A percentile compares a stretch with the other conserved stretches of the same genome.
These are phyloP conservation scores for Marchantia paleacea DNA, from an alignment of 225 moss, liverwort and hornwort genomes.

Conservation along the genomic window DNA sequence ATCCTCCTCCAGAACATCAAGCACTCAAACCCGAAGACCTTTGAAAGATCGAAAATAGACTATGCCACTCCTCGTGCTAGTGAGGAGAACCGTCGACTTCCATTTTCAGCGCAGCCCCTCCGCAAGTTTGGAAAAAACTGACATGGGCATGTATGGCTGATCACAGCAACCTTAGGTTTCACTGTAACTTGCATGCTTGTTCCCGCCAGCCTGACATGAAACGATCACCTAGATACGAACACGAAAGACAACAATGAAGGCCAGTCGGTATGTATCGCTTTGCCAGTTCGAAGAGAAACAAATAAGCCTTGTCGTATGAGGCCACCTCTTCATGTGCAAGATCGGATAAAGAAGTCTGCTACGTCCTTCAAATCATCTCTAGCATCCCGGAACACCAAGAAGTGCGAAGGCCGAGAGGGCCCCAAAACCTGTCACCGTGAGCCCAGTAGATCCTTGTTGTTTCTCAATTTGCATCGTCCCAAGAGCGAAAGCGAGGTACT, in stretches of 20 bases:
- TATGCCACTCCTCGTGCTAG: neutral
- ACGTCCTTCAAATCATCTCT: neutral
- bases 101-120: neutral
- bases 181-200: neutral
- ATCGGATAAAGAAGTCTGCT: neutral
- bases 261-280: neutral
- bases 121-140: neutral
- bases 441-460: neutral
- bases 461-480: constrained; percentile 9
- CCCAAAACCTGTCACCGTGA: neutral
- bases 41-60: neutral
- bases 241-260: neutral
- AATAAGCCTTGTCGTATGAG: neutral
- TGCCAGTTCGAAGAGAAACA: neutral
- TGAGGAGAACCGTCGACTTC: neutral
- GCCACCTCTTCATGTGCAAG: neutral
- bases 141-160: neutral
- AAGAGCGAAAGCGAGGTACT: neutral
- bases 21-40: too few species aligned
- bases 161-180: constrained; percentile 1
- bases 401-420: neutral
- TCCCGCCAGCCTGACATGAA: neutral
- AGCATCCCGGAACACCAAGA: neutral
- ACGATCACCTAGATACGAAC: neutral
- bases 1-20: too few species aligned